These are phyloP conservation scores for Pyricularia pennisetigena DNA, from an alignment of 2,329 filamentous ascomycete species.

Conservation along the genomic window DNA sequence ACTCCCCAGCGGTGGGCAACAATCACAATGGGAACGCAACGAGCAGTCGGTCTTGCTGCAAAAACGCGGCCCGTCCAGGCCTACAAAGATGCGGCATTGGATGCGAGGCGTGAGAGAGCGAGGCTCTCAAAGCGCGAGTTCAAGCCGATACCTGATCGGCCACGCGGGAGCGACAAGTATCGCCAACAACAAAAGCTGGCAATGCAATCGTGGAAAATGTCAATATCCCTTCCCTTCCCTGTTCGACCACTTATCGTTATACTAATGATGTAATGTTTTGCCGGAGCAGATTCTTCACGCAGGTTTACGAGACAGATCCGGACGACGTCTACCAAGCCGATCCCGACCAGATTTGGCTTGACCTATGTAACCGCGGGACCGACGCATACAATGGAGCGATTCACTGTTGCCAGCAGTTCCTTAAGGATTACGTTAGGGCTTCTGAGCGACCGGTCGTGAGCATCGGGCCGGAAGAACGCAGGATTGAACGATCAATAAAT, in stretches of 20 bases:
- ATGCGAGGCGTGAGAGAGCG: background rate
- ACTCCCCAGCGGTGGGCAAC: background rate
- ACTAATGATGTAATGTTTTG: background rate
- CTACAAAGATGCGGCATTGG: background rate
- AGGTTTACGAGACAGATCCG: background rate
- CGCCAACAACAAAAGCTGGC: background rate
- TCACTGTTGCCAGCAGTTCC: background rate
- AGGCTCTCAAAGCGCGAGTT: background rate
- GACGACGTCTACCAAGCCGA: background rate
- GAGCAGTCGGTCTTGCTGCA: background rate
- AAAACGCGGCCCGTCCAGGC: background rate
- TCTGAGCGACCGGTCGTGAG: background rate
- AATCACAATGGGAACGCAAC: background rate
- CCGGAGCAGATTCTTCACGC: background rate
- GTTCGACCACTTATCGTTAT: background rate
- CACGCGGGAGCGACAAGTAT: background rate
- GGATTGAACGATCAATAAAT: background rate
- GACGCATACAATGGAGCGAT: background rate
- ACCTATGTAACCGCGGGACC: background rate
- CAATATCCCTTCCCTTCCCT: background rate
- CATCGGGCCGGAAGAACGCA: background rate
- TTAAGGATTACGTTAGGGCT: background rate
- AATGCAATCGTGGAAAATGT: background rate
- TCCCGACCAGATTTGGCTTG: background rate
- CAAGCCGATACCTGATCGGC: background rate